These are phyloP conservation scores for Blastocladiella emersonii DNA, from an alignment of 371 early-diverging fungal genomes.

Conservation along the genomic window DNA sequence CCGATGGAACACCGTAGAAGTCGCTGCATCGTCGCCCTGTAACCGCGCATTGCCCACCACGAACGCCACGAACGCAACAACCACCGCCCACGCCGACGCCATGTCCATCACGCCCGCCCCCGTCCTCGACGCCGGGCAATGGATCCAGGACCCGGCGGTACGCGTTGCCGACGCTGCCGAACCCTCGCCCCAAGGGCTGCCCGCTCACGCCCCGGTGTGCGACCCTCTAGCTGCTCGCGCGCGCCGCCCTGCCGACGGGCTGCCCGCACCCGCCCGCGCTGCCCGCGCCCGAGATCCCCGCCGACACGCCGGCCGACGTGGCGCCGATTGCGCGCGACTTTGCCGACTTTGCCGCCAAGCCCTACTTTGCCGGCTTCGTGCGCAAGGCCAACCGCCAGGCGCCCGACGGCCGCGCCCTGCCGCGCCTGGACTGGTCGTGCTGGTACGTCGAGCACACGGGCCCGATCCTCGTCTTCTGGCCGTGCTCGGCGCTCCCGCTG, in stretches of 20 bases:
- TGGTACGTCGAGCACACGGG: constrained; percentile 58
- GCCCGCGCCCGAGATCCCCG: constrained; percentile 10
- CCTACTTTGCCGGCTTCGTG: constrained; percentile 52
- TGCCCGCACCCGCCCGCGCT: constrained; percentile 10
- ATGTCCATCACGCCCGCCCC: no score
- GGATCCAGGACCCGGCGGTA: no score
- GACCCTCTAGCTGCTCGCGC: no score
- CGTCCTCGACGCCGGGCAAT: no score
- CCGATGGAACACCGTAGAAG: no score
- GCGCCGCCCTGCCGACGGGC: constrained; percentile 24
- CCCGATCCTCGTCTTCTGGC: constrained; percentile 45
- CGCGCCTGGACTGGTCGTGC: constrained; percentile 35
- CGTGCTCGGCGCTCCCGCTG: constrained; percentile 15
- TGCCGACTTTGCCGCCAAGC: constrained; percentile 42
- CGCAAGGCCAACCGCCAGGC: constrained; percentile 42
- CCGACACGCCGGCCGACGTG: constrained; percentile 18
- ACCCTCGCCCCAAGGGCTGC: no score
- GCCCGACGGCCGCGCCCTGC: constrained; percentile 35
- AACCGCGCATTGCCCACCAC: no score
- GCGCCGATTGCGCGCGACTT: constrained; percentile 25
- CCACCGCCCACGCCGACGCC: no score
- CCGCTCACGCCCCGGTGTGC: no score
- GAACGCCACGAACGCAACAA: no score
- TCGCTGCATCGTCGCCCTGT: no score
- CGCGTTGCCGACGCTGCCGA: no score